These are phyloP conservation scores for Pyracantha coccinea DNA, from an alignment of 331 rosid species.

Conservation along the genomic window DNA sequence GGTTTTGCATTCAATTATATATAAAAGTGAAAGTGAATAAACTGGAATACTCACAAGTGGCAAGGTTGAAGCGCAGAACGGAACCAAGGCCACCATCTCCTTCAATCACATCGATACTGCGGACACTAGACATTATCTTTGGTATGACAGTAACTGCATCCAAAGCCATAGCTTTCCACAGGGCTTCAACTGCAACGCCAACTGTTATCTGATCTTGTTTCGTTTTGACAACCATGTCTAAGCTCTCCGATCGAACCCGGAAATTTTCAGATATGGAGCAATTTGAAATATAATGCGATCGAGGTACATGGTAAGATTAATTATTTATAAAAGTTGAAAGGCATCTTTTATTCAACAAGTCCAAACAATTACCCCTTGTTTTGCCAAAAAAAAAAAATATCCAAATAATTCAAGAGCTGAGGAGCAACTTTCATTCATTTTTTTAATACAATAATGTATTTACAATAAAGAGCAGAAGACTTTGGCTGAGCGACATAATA, in stretches of 20 bases:
- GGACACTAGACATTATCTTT: neutral
- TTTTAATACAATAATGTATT: no score
- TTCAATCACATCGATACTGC: neutral
- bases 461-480: no score
- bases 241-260: neutral
- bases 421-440: neutral
- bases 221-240: neutral
- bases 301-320: neutral
- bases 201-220: neutral
- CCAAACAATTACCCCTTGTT: neutral
- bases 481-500: no score
- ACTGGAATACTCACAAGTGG: neutral
- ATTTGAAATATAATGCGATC: neutral
- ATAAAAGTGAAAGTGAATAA: neutral
- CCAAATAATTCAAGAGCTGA: neutral
- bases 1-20: no score
- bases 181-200: neutral
- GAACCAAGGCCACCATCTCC: slow-evolving; percentile 16
- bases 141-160: neutral
- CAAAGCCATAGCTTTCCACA: slow-evolving; percentile 4
- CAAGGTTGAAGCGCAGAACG: neutral
- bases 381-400: no score
- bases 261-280: neutral
- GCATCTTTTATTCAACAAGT: neutral
- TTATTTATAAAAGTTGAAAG: neutral